Base-by-base conservation (phyloP, 305 asterid genomes). In the Fraxinus albicans region DNA sequence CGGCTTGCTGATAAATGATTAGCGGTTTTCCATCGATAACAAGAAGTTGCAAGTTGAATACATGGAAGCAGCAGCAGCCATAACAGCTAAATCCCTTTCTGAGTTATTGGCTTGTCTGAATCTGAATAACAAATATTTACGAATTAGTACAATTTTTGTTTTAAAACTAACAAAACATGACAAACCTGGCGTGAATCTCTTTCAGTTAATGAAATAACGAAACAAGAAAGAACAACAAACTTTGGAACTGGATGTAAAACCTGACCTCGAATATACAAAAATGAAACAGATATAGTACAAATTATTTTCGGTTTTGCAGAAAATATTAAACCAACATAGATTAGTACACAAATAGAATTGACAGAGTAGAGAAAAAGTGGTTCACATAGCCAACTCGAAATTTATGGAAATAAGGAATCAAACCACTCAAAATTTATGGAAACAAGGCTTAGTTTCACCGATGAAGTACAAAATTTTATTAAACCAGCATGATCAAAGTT, bases 21-120 rank as follows among this genome's bases (percentile, higher is more conserved):
- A 90, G 91, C 83, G 82, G 69, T 91, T 93, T 82, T 91, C 92
- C 88, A 75, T 89, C 19, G 98, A 91, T 35, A 86, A 80, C 86
- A 94, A 84, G 88, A 86, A 91, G 88, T 93, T 94, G 95, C 97
- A 93, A 0, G 98, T 96, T 23, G 99, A 93, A 85, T 94, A 96
- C 80, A 96, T 90, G 70, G 99, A 91, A 82, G 98, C 99, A 58
- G 99, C 99, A 25, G 98, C 97, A 27, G 98, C 98, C 80, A 90
- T 84, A 44, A 94, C 87, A 17, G 95, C 97, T 84, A 93, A 88
- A 84, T 91, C 97, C 83, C 83, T 89, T 67, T 91, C 95, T 2
- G 88, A 53, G 80, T 77, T 84, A 79, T 88, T 88, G 13, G 85
- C 86, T 81, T 84, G 90, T 83, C 80, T 85, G 21, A 80, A 77